Evolutionary conservation across 331 rosid genomes (phyloP).

Genomic region (Telfairia occidentalis): DNA sequence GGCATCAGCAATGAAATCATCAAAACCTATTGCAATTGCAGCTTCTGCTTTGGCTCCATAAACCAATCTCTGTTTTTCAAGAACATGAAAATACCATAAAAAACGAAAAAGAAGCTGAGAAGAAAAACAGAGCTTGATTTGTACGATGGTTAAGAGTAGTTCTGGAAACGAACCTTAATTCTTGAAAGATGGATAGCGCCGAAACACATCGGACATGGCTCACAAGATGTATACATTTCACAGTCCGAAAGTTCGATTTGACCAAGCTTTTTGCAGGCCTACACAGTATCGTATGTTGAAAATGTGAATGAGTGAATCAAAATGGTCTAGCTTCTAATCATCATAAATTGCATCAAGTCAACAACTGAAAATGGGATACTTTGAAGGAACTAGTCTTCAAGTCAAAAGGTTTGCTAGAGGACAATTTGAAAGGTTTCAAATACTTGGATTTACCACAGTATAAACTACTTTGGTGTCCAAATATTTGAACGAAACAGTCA

Average conservation of each 20-base stretch:
- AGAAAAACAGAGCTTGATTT: neutral
- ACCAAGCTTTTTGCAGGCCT: slow-evolving; percentile 80
- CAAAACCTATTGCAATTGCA: slow-evolving; percentile 75
- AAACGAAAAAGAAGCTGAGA: neutral
- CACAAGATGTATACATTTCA: slow-evolving; percentile 88
- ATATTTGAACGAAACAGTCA: neutral
- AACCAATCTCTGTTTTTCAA: slow-evolving; percentile 55
- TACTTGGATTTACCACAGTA: neutral
- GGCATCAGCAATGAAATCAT: slow-evolving; percentile 67
- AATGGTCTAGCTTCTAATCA: neutral
- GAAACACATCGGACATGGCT: slow-evolving; percentile 97
- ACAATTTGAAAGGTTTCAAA: neutral
- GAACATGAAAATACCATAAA: neutral
- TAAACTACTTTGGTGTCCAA: neutral
- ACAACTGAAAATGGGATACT: neutral
- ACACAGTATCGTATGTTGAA: neutral
- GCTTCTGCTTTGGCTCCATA: slow-evolving; percentile 88
- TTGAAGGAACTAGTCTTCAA: neutral
- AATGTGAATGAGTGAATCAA: neutral
- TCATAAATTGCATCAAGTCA: neutral
- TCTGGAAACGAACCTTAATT: slow-evolving; percentile 40
- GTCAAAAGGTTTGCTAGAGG: neutral
- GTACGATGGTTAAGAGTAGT: neutral
- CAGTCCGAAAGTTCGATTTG: slow-evolving; percentile 65
- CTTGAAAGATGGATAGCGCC: slow-evolving; percentile 87